Conservation (phyloP, 2,329 filamentous ascomycete genomes). For the Trichophyton benhamiae region DNA sequence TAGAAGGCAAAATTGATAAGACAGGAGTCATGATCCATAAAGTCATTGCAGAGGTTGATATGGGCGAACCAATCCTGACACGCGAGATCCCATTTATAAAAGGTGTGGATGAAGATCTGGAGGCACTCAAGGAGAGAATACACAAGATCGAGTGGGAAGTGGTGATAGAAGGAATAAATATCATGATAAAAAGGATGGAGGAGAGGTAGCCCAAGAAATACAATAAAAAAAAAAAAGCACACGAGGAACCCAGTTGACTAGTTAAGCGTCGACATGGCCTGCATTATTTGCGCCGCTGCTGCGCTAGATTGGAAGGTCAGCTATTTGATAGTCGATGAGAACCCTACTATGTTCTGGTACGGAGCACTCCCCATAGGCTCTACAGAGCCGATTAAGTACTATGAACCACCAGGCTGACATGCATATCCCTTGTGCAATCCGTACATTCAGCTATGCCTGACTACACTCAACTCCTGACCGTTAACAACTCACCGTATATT, state of each 20-base stretch:
- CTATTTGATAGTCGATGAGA: too few relatives aligned
- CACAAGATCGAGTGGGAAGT: conserved; percentile 64
- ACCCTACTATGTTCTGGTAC: too few relatives aligned
- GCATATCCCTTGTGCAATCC: too few relatives aligned
- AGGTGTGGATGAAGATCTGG: conserved; percentile 49
- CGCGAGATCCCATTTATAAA: conserved; percentile 54
- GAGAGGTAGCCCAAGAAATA: conserved; percentile 11
- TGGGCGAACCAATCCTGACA: conserved; percentile 60
- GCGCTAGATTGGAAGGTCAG: too few relatives aligned
- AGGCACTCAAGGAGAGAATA: conserved; percentile 58
- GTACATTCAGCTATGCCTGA: too few relatives aligned
- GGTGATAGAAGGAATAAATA: conserved; percentile 58
- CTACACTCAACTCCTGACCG: too few relatives aligned
- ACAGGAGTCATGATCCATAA: conserved; percentile 85
- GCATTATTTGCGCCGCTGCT: too few relatives aligned
- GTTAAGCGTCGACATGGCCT: too few relatives aligned
- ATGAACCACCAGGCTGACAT: too few relatives aligned
- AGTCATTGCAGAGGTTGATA: conserved; percentile 68
- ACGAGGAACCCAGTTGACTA: background rate
- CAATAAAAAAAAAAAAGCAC: background rate
- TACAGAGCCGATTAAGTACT: too few relatives aligned
- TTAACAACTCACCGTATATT: too few relatives aligned
- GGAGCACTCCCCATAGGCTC: too few relatives aligned
- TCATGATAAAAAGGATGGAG: conserved; percentile 24
- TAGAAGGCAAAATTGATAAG: conserved; percentile 52